Percentiles rank a stretch among this genome's conserved stretches.
Evolutionary conservation across 805 yeast genomes (phyloP).

Genomic region (Kluyveromyces nonfermentans): DNA sequence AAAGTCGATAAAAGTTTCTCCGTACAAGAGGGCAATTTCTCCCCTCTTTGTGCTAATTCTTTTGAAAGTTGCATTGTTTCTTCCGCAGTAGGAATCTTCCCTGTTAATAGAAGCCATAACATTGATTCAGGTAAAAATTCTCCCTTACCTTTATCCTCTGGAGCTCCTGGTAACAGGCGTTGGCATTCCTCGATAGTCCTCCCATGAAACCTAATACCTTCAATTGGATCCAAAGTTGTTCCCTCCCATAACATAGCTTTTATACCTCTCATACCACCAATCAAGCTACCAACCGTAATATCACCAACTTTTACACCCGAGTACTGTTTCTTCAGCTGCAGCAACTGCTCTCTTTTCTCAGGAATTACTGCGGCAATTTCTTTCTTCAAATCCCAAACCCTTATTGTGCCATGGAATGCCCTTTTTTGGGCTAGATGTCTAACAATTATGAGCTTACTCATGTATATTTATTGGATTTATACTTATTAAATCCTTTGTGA

Average conservation of each 20-base stretch:
- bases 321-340: conserved; percentile 32
- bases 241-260: conserved; percentile 74
- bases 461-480: too few relatives aligned
- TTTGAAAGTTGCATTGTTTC: conserved; percentile 48
- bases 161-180: conserved; percentile 41
- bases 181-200: conserved; percentile 67
- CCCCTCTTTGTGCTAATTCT: conserved; percentile 55
- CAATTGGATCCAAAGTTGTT: conserved; percentile 63
- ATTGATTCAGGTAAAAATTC: conserved; percentile 70
- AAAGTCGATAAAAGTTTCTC: conserved; percentile 50
- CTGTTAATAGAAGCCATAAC: conserved; percentile 72
- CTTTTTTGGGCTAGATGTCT: conserved; percentile 3
- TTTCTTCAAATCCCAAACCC: conserved; percentile 15
- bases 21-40: conserved; percentile 52
- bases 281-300: conserved; percentile 34
- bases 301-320: conserved; percentile 35
- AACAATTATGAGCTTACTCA: background rate
- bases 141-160: conserved; percentile 35
- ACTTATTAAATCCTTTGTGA: background rate
- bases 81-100: conserved; percentile 53
- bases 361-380: conserved; percentile 32
- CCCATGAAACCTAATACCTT: conserved; percentile 75
- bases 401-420: conserved; percentile 5
- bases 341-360: conserved; percentile 32
- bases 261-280: conserved; percentile 78